Percentiles rank a stretch among this genome's conserved stretches.
Evolutionary conservation across 1,284 basidiomycete species (phyloP).

Genomic region (Peniophora sp.): DNA sequence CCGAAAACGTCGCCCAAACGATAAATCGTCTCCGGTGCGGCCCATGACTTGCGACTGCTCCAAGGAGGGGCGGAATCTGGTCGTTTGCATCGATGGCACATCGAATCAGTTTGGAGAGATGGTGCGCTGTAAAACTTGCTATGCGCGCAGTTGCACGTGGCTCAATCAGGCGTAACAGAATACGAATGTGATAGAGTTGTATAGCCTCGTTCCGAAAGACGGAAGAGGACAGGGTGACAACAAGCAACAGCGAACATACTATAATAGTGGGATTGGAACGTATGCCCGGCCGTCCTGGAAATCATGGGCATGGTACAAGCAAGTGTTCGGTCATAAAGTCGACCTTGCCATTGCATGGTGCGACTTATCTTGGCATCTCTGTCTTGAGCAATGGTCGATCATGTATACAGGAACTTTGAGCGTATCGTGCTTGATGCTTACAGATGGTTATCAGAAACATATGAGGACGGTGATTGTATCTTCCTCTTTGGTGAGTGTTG

Average conservation of each 20-base stretch:
- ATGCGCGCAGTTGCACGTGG: no score
- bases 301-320: slow-evolving; percentile 23
- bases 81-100: slow-evolving; percentile 30
- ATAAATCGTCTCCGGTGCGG: no score
- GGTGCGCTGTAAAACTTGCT: no score
- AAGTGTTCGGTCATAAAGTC: background rate
- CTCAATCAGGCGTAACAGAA: background rate
- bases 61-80: slow-evolving; percentile 21
- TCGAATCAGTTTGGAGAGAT: slow-evolving; percentile 17
- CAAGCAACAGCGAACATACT: background rate
- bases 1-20: no score
- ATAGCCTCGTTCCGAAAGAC: slow-evolving; percentile 1
- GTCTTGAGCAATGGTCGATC: background rate
- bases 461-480: slow-evolving; percentile 4
- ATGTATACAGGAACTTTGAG: slow-evolving; percentile 3
- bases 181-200: slow-evolving; percentile 6
- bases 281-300: slow-evolving; percentile 33
- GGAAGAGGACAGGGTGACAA: slow-evolving; percentile 10
- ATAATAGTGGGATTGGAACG: slow-evolving; percentile 24
- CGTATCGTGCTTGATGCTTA: slow-evolving; percentile 2
- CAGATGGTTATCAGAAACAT: slow-evolving; percentile 5
- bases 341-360: slow-evolving; percentile 3
- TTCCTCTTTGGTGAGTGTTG: slow-evolving; percentile 5
- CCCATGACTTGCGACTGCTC: background rate
- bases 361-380: background rate